Percentiles rank a stretch among this genome's conserved stretches.
phyloP scores from a whole-genome alignment of 2,329 filamentous ascomycete genomes.

The Aspergillus amoenus region DNA sequence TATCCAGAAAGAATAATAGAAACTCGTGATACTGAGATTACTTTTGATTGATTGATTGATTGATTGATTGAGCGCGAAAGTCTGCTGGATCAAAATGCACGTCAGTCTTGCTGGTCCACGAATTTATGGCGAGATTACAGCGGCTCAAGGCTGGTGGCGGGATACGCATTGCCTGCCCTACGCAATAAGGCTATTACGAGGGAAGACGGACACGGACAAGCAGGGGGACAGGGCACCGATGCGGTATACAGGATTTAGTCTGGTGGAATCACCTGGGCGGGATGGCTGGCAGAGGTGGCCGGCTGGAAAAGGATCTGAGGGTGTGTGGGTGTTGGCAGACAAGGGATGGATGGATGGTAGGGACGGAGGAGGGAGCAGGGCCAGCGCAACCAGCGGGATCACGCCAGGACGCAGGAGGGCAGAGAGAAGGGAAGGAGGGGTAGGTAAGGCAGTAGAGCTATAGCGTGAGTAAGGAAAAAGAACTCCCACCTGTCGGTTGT shows the following conservation, averaged over 20 bases:
- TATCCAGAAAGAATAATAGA: constrained; percentile 3
- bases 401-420: constrained; percentile 3
- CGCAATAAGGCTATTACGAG: constrained; percentile 22
- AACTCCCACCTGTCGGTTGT: constrained; percentile 12
- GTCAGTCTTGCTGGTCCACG: constrained; percentile 18
- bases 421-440: constrained; percentile 9
- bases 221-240: not conserved
- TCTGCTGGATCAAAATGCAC: constrained; percentile 17
- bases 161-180: constrained; percentile 19
- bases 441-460: not conserved
- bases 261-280: constrained; percentile 3
- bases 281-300: not conserved
- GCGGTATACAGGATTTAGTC: constrained; percentile 12
- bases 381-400: not conserved
- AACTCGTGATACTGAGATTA: constrained; percentile 13
- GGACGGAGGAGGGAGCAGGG: not conserved
- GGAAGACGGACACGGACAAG: constrained; percentile 7
- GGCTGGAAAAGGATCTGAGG: not conserved
- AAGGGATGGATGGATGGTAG: not conserved
- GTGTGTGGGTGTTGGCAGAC: not conserved
- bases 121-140: constrained; percentile 17
- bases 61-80: not conserved
- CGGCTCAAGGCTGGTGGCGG: constrained; percentile 9
- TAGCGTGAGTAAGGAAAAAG: constrained; percentile 8
- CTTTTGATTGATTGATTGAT: constrained; percentile 1